phyloP scores from a whole-genome alignment of 1,284 basidiomycete species.

The Naganishia albida region DNA sequence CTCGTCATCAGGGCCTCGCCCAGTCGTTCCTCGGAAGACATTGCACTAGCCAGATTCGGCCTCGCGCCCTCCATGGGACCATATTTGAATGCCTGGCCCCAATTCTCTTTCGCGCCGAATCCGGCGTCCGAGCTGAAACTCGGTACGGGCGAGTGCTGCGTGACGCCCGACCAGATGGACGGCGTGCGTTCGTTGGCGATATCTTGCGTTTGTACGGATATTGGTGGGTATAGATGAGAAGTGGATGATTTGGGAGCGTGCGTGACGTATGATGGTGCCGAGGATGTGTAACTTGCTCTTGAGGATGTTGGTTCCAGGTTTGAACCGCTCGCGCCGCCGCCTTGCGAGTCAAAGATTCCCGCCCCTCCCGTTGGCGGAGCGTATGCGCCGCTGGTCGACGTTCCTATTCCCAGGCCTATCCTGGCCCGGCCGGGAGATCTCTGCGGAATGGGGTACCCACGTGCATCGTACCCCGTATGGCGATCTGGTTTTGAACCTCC shows the following conservation, averaged over 20 bases:
- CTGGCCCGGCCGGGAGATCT: conserved; percentile 5
- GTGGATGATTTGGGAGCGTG: background rate
- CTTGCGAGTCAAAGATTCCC: conserved; percentile 4
- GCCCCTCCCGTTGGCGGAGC: conserved; percentile 8
- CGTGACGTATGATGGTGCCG: conserved; percentile 12
- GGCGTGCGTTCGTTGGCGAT: conserved; percentile 11
- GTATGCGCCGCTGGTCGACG: background rate
- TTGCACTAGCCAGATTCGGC: background rate
- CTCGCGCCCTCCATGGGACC: conserved; percentile 7
- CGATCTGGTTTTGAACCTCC: conserved; percentile 5
- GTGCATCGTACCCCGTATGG: conserved; percentile 33
- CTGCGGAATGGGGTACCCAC: conserved; percentile 35
- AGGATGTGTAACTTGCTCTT: conserved; percentile 20
- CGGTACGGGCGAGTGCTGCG: conserved; percentile 23
- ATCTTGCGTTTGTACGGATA: conserved; percentile 15
- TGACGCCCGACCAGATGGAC: conserved; percentile 27
- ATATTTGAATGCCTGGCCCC: conserved; percentile 22
- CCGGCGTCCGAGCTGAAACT: conserved; percentile 29
- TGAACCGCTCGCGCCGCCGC: background rate
- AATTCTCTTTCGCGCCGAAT: conserved; percentile 26
- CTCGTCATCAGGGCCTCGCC: conserved; percentile 26
- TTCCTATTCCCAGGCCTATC: background rate
- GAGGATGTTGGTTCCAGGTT: conserved; percentile 4
- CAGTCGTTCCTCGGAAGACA: conserved; percentile 18
- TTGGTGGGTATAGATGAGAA: conserved; percentile 15